Conservation (phyloP, 192 early-diverging fungal species). For the Coemansia furcata region DNA sequence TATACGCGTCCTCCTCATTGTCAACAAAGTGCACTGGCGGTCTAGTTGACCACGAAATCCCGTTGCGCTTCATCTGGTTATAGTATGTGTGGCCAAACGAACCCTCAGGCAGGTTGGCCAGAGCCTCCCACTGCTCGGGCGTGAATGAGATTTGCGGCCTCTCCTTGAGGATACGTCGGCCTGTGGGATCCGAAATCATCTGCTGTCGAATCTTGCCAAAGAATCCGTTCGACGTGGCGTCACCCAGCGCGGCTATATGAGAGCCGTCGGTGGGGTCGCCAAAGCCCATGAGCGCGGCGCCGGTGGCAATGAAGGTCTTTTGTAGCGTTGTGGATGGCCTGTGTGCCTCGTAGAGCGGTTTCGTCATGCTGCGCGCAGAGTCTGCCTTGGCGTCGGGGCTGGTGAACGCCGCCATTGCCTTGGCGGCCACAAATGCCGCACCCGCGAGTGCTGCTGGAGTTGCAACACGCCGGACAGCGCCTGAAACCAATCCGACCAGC, state of each 20-base stretch:
- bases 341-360: constrained; percentile 61
- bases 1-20: constrained; percentile 88
- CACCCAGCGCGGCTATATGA: constrained; percentile 66
- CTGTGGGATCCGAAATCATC: constrained; percentile 73
- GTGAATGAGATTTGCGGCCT: constrained; percentile 73
- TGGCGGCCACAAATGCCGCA: constrained; percentile 20
- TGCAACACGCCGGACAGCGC: constrained; percentile 19
- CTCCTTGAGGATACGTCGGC: constrained; percentile 80
- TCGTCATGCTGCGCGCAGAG: constrained; percentile 24
- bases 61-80: constrained; percentile 73
- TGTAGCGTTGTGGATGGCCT: constrained; percentile 65
- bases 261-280: constrained; percentile 66
- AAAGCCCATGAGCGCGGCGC: constrained; percentile 73
- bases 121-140: constrained; percentile 63
- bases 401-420: constrained; percentile 44
- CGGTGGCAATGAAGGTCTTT: constrained; percentile 64
- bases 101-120: constrained; percentile 60
- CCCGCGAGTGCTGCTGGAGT: constrained; percentile 30
- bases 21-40: constrained; percentile 83
- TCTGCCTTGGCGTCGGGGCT: constrained; percentile 44
- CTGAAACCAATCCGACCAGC: constrained; percentile 19
- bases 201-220: constrained; percentile 68
- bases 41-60: constrained; percentile 80
- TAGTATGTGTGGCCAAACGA: constrained; percentile 89
- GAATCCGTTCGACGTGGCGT: constrained; percentile 75